phyloP scores from a whole-genome alignment of 768 basidiomycete species.

The Nidularia sp. region DNA sequence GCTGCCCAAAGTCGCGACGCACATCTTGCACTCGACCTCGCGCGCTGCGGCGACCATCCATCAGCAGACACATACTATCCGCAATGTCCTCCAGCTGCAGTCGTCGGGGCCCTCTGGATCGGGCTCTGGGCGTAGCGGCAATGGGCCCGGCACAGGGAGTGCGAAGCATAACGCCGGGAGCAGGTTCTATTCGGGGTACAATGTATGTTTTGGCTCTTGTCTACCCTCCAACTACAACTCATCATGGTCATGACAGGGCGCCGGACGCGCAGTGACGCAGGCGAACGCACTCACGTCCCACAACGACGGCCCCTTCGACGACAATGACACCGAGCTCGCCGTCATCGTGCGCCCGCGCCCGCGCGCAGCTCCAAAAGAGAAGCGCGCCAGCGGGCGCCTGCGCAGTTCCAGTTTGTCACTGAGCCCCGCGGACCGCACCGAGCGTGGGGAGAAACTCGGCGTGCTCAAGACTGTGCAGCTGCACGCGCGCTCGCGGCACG shows the following conservation, averaged over 20 bases:
- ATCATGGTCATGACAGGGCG: slow-evolving; percentile 37
- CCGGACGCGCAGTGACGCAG: slow-evolving; percentile 70
- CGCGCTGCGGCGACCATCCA: slow-evolving; percentile 77
- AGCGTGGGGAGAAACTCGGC: slow-evolving; percentile 40
- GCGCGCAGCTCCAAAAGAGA: too few relatives aligned
- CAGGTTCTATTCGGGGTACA: slow-evolving; percentile 66
- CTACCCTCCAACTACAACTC: slow-evolving; percentile 1
- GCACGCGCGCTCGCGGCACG: slow-evolving; percentile 59
- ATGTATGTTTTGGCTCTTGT: slow-evolving; percentile 36
- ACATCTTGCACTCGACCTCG: slow-evolving; percentile 69
- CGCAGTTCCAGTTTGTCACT: slow-evolving; percentile 63
- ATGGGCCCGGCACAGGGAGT: slow-evolving; percentile 65
- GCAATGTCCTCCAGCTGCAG: slow-evolving; percentile 75
- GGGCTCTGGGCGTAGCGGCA: slow-evolving; percentile 43
- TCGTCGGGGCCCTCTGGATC: slow-evolving; percentile 41
- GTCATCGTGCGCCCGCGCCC: slow-evolving; percentile 20
- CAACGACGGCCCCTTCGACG: slow-evolving; percentile 50
- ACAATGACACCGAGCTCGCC: slow-evolving; percentile 27
- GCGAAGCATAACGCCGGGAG: slow-evolving; percentile 70
- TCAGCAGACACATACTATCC: slow-evolving; percentile 63
- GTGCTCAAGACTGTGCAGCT: slow-evolving; percentile 63
- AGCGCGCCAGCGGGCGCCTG: slow-evolving; percentile 19
- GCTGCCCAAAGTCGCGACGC: slow-evolving; percentile 83
- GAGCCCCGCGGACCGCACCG: slow-evolving; percentile 32
- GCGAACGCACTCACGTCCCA: slow-evolving; percentile 53